Percentiles rank a stretch among this genome's conserved stretches.
Evolutionary conservation across 116 monocot genomes (phyloP).

Genomic region (Papilionanthe hybrid): DNA sequence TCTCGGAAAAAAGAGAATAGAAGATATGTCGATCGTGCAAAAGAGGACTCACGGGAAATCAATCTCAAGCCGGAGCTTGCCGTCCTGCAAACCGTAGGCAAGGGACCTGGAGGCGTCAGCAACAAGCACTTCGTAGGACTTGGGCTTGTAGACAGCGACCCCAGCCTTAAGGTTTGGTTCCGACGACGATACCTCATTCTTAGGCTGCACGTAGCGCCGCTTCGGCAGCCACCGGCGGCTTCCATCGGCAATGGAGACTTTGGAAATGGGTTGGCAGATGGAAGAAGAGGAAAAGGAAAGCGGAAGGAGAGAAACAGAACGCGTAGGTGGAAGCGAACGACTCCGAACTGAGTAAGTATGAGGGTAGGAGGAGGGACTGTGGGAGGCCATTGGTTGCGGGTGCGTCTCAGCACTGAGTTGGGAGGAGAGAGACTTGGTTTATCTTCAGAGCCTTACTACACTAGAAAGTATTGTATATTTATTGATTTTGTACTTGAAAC

Average conservation of each 20-base stretch:
- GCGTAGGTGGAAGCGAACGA: background rate
- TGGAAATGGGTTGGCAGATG: background rate
- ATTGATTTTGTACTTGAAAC: no score
- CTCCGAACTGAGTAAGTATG: background rate
- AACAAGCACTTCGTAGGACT: slow-evolving; percentile 80
- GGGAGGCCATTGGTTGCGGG: background rate
- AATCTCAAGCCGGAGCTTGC: slow-evolving; percentile 91
- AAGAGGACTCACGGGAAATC: slow-evolving; percentile 75
- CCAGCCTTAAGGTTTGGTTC: slow-evolving; percentile 38
- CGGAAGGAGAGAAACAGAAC: background rate
- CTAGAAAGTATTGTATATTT: no score
- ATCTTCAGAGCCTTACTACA: no score
- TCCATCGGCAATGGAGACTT: background rate
- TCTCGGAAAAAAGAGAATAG: background rate
- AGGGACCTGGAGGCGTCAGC: slow-evolving; percentile 76
- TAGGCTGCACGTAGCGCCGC: background rate
- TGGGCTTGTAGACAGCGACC: slow-evolving; percentile 85
- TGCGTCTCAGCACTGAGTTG: background rate
- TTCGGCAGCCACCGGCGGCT: background rate
- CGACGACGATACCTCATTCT: background rate
- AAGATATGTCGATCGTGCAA: background rate
- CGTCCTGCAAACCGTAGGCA: slow-evolving; percentile 64
- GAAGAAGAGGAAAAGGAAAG: background rate
- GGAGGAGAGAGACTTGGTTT: no score
- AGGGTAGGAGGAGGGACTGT: background rate